Evolutionary conservation across 371 early-diverging fungal genomes (phyloP), one percentile per base, ranked within the genome.

Genomic region (Saksenaea oblongispora): DNA sequence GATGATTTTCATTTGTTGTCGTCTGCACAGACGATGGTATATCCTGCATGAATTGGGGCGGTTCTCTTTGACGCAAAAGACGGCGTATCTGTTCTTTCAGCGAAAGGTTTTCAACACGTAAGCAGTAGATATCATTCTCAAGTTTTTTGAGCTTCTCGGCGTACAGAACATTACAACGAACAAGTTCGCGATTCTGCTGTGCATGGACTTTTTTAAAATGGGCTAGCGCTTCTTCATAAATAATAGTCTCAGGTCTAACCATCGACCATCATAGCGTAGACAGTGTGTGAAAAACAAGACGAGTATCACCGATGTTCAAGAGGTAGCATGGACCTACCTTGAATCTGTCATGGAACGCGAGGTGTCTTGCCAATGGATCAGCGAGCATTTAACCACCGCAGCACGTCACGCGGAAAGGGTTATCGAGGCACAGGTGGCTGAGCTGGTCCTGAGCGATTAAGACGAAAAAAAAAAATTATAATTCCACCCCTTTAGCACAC

Each of bases 161-260:
- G 22, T 63, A 63, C 14, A 17, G 9, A 13, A 24, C 59, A 4
- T 41, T 36, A 15, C 18, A 9, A 1, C 57, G 63, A 1, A 24
- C 56, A 24, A 63, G 31, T 22, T 63, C 63, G 31, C 35, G 57
- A 47, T 63, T 63, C 24, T 63, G 63, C 28, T 34, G 37, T 27
- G 14, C 17, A 57, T 63, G 63, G 15, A 35, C 31, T 26, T 31
- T 9, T 56, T 63, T 63, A 17, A 56, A 63, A 26, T 17, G 15
- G 34, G 42, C 58, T 7, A 44, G 28, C 36, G 18, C 11, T 17
- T 54, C 61, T n/a, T 41, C 14, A n/a, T 41, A n/a, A 2, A 5
- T 13, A 17, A 41, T 3, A 5, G 9, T 2, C 13, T 41, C 9
- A 8, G n/a, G 42, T 14, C 42, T 41, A 41, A 17, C 17, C 14